Percentiles rank a stretch among this genome's conserved stretches.
Conservation (phyloP, 2,329 filamentous ascomycete genomes). For the Arachnopeziza araneosa region DNA sequence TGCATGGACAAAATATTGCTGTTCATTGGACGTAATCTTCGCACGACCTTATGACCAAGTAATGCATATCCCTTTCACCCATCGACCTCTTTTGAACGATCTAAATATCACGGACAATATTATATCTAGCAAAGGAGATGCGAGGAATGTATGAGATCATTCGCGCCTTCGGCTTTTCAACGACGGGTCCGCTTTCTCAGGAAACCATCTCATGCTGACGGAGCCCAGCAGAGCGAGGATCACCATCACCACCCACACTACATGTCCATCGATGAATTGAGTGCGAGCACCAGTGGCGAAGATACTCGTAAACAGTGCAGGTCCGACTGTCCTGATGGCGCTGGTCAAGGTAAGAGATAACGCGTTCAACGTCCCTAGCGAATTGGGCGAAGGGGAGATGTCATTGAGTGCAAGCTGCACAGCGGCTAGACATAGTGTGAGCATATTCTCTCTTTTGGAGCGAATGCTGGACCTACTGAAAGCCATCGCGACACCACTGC, state of each 20-base stretch:
- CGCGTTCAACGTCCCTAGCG: constrained; percentile 68
- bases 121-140: background rate
- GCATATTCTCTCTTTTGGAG: constrained; percentile 40
- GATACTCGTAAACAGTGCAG: constrained; percentile 59
- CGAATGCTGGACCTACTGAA: constrained; percentile 42
- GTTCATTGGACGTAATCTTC: too few relatives aligned
- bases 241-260: constrained; percentile 57
- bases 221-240: constrained; percentile 30
- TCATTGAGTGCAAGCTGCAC: constrained; percentile 73
- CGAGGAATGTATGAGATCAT: background rate
- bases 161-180: constrained; percentile 5
- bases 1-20: too few relatives aligned
- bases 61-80: too few relatives aligned
- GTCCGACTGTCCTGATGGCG: constrained; percentile 59
- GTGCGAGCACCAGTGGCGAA: constrained; percentile 62
- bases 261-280: constrained; percentile 57
- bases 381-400: constrained; percentile 56
- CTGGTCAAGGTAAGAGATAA: constrained; percentile 57
- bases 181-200: constrained; percentile 27
- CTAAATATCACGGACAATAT: background rate
- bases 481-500: constrained; percentile 37
- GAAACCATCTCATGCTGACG: constrained; percentile 31
- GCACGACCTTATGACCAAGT: too few relatives aligned
- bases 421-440: constrained; percentile 56
- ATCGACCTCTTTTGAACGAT: background rate